phyloP scores from a whole-genome alignment of 2,329 filamentous ascomycete species.

The Trichoderma guizhouense region DNA sequence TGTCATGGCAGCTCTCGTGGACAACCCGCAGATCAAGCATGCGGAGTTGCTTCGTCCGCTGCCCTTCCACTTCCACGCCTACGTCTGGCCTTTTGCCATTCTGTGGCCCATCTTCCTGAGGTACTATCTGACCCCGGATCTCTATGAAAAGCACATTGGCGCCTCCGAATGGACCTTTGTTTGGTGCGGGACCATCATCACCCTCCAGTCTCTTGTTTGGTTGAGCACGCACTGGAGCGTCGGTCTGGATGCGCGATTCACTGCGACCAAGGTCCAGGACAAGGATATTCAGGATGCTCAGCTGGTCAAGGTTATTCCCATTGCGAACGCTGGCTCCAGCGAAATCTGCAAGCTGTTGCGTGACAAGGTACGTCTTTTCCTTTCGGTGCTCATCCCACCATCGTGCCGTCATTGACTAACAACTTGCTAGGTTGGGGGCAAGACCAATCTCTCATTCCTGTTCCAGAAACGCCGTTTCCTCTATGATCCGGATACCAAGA shows the following conservation, averaged over 20 bases:
- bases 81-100: constrained; percentile 89
- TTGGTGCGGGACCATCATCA: constrained; percentile 84
- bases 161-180: constrained; percentile 98
- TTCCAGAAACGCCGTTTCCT: constrained; percentile 98
- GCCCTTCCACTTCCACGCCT: constrained; percentile 75
- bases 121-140: constrained; percentile 76
- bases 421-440: constrained; percentile 59
- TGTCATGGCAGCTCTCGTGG: constrained; percentile 70
- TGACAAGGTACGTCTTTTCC: constrained; percentile 55
- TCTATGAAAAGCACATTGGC: constrained; percentile 87
- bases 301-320: constrained; percentile 88
- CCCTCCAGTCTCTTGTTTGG: constrained; percentile 84
- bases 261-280: constrained; percentile 64
- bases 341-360: constrained; percentile 82
- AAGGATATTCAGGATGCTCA: constrained; percentile 68
- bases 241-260: constrained; percentile 78
- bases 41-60: constrained; percentile 87
- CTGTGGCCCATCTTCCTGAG: constrained; percentile 90
- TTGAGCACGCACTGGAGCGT: constrained; percentile 98
- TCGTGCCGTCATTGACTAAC: background rate
- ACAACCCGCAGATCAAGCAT: constrained; percentile 83
- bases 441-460: constrained; percentile 78
- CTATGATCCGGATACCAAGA: constrained; percentile 66
- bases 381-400: background rate
- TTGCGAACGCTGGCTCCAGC: constrained; percentile 81